Conservation (phyloP, 768 basidiomycete species). For the Pluteus cervinus region DNA sequence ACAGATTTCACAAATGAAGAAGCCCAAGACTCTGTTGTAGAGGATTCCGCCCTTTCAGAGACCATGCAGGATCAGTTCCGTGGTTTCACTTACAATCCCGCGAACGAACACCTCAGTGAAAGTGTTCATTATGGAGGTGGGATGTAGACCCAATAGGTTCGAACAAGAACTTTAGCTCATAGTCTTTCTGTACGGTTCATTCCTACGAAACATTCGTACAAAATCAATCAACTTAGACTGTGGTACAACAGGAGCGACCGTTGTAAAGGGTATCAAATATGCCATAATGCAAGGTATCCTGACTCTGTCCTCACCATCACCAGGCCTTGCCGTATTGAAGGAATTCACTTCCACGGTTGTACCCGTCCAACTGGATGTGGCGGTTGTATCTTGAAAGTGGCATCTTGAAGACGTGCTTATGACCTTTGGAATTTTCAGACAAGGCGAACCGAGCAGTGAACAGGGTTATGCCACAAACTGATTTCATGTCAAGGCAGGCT, state of each 20-base stretch:
- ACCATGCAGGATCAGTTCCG: conserved; percentile 96
- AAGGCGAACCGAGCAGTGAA: conserved; percentile 39
- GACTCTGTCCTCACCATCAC: conserved; percentile 7
- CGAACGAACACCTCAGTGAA: conserved; percentile 79
- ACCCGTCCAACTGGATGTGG: conserved; percentile 5
- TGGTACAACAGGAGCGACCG: no score
- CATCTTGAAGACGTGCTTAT: conserved; percentile 45
- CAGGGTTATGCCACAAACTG: conserved; percentile 38
- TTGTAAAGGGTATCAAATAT: no score
- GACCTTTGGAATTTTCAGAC: conserved; percentile 35
- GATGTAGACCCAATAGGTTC: conserved; percentile 18
- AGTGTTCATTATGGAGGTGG: conserved; percentile 63
- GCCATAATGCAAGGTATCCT: no score
- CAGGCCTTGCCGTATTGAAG: conserved; percentile 28
- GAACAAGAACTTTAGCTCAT: no score
- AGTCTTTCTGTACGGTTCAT: no score
- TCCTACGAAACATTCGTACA: no score
- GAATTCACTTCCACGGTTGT: conserved; percentile 26
- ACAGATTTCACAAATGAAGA: conserved; percentile 96
- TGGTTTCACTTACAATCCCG: conserved; percentile 86
- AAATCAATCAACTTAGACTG: no score
- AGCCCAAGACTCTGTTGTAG: conserved; percentile 93
- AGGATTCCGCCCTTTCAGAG: conserved; percentile 86
- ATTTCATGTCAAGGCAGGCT: neutral
- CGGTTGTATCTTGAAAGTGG: conserved; percentile 44